Evolutionary conservation across 306 rosid species (phyloP).

Genomic region (Prunus fruticosa): DNA sequence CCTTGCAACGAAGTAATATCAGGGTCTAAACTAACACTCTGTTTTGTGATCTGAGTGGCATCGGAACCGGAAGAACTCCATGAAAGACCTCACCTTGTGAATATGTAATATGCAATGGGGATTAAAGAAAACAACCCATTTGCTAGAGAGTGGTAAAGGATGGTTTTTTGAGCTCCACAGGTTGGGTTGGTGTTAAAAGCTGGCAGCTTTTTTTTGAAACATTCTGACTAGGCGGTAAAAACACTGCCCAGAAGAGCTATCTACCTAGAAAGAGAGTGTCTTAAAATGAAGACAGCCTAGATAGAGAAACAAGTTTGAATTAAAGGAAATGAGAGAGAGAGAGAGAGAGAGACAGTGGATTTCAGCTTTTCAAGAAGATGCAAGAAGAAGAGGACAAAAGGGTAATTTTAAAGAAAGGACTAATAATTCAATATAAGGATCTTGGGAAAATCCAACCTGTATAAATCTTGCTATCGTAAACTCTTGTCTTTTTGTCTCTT

Average conservation of each 20-base stretch:
- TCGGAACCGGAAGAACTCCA: conserved; percentile 16
- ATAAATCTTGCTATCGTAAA: conserved; percentile 25
- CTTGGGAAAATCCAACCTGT: conserved; percentile 58
- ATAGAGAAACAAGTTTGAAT: conserved; percentile 53
- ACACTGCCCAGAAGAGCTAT: conserved; percentile 16
- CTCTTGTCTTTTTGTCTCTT: conserved; percentile 50
- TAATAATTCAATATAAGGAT: conserved; percentile 30
- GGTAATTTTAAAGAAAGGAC: conserved; percentile 36
- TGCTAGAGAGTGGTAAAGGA: conserved; percentile 10
- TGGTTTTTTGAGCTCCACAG: conserved; percentile 1
- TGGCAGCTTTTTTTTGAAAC: conserved; percentile 27
- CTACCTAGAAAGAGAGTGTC: conserved; percentile 20
- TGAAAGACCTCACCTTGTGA: conserved; percentile 18
- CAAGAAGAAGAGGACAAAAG: conserved; percentile 51
- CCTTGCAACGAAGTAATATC: conserved; percentile 10
- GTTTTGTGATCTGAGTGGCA: conserved; percentile 12
- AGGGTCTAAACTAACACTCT: conserved; percentile 6
- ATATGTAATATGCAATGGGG: neutral
- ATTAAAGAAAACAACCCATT: conserved; percentile 3
- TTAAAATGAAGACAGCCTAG: neutral
- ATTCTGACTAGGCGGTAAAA: conserved; percentile 31
- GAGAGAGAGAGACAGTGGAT: conserved; percentile 17
- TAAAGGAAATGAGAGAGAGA: conserved; percentile 43
- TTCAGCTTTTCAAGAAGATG: conserved; percentile 36
- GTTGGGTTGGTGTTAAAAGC: conserved; percentile 4